phyloP scores from a whole-genome alignment of 176 grass and related monocot species.

The Aegilops longissima region DNA sequence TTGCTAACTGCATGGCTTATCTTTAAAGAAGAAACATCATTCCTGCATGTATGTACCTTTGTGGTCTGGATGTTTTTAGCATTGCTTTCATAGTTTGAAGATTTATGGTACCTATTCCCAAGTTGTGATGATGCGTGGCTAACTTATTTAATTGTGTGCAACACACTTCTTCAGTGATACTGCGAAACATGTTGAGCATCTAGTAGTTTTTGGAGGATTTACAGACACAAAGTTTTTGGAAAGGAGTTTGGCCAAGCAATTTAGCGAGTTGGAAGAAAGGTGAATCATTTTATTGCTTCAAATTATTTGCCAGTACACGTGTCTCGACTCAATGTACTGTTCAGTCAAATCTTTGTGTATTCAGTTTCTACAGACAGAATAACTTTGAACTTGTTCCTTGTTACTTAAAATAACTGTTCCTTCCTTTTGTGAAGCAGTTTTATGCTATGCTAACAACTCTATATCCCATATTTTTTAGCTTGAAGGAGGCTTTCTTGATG shows the following conservation, averaged over 20 bases:
- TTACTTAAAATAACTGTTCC: not conserved
- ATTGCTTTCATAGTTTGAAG: not conserved
- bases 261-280: conserved; percentile 86
- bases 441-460: conserved; percentile 25
- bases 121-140: not conserved
- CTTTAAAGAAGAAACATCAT: not conserved
- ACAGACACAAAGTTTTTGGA: conserved; percentile 67
- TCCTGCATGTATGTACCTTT: not conserved
- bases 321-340: not conserved
- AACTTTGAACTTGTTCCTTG: conserved; percentile 25
- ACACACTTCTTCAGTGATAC: conserved; percentile 57
- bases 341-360: conserved; percentile 15
- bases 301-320: conserved; percentile 5
- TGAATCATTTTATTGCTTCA: conserved; percentile 30
- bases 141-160: conserved; percentile 11
- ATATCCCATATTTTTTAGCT: conserved; percentile 50
- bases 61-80: not conserved
- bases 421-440: not conserved
- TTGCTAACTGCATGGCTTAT: not conserved
- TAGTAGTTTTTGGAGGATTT: conserved; percentile 90
- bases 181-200: conserved; percentile 63
- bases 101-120: conserved; percentile 15
- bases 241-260: conserved; percentile 72
- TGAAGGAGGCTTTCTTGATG: conserved; percentile 90
- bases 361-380: not conserved